These are phyloP conservation scores for Oryza longistaminata DNA, from an alignment of 176 grass and related monocot species.

Conservation along the genomic window DNA sequence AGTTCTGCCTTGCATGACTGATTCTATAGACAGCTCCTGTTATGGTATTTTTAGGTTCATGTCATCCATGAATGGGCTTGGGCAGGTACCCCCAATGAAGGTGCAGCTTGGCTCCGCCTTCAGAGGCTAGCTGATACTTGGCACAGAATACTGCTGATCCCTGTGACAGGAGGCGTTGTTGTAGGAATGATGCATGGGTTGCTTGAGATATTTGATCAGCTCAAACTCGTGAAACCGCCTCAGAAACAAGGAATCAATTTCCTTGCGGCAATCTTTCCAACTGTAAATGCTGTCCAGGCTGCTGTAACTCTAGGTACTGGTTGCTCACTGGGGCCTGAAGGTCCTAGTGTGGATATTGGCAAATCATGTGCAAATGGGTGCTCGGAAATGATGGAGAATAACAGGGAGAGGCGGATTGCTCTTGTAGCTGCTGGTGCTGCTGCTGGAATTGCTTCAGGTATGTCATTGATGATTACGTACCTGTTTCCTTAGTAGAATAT, in stretches of 20 bases:
- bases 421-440: slow-evolving; percentile 93
- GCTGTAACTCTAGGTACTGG: slow-evolving; percentile 88
- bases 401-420: slow-evolving; percentile 85
- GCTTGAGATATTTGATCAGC: slow-evolving; percentile 87
- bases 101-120: slow-evolving; percentile 92
- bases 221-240: slow-evolving; percentile 55
- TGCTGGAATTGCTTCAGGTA: slow-evolving; percentile 99
- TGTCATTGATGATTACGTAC: background rate
- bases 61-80: slow-evolving; percentile 98
- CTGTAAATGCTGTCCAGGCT: slow-evolving; percentile 83
- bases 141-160: slow-evolving; percentile 95
- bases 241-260: slow-evolving; percentile 67
- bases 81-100: slow-evolving; percentile 92
- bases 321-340: slow-evolving; percentile 89
- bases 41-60: slow-evolving; percentile 69
- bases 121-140: slow-evolving; percentile 88
- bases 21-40: slow-evolving; percentile 38
- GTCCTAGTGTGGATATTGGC: slow-evolving; percentile 95
- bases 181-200: slow-evolving; percentile 98
- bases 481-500: background rate
- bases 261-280: slow-evolving; percentile 72
- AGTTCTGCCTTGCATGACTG: slow-evolving; percentile 41
- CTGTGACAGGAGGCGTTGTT: slow-evolving; percentile 86
- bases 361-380: slow-evolving; percentile 94
- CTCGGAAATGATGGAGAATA: slow-evolving; percentile 98